A percentile compares a stretch with the other conserved stretches of the same genome.
Evolutionary conservation across 2,329 filamentous ascomycete species (phyloP).

Genomic region (Sporothrix pallida): DNA sequence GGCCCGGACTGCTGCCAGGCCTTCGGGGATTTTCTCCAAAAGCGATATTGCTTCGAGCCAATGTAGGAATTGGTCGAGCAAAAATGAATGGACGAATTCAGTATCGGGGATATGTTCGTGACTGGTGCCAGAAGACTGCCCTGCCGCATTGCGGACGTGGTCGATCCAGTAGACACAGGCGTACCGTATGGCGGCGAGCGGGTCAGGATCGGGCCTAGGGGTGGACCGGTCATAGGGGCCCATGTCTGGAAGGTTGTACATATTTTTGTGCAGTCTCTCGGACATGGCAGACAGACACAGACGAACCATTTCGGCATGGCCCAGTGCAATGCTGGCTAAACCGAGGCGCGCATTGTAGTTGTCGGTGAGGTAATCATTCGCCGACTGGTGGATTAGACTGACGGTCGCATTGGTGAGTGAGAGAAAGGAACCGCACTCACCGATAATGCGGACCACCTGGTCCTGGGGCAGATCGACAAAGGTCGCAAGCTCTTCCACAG

Average conservation of each 20-base stretch:
- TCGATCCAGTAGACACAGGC: constrained; percentile 25
- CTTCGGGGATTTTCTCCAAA: neutral
- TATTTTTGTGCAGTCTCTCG: constrained; percentile 23
- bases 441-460: constrained; percentile 16
- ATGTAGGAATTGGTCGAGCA: constrained; percentile 25
- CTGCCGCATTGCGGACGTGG: constrained; percentile 2
- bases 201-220: neutral
- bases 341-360: neutral
- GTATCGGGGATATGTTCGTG: neutral
- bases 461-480: neutral
- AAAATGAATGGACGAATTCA: neutral
- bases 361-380: constrained; percentile 15
- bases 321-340: neutral
- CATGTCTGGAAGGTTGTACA: constrained; percentile 14
- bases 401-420: constrained; percentile 2
- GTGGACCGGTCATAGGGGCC: neutral
- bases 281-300: neutral
- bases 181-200: constrained; percentile 5
- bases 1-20: neutral
- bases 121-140: neutral
- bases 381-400: constrained; percentile 23
- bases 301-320: constrained; percentile 1
- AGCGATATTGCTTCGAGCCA: constrained; percentile 28
- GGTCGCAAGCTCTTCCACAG: constrained; percentile 12
- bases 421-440: constrained; percentile 26